phyloP scores from a whole-genome alignment of 768 basidiomycete species.

The Rhodocollybia butyracea region DNA sequence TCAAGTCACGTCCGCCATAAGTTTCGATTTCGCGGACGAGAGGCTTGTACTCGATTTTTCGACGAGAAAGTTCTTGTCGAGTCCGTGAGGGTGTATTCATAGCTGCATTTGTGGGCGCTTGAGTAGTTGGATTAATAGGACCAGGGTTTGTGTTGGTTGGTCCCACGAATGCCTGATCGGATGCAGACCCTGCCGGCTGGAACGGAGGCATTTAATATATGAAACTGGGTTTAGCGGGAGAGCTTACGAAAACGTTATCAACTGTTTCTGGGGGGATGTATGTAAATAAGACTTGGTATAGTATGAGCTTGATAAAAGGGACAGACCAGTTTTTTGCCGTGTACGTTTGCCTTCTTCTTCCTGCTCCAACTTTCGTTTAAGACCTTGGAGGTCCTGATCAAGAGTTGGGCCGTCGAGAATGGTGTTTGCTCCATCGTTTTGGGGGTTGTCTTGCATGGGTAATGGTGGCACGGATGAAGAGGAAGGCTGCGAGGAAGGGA shows the following conservation, averaged over 20 bases:
- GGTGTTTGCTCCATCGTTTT: neutral
- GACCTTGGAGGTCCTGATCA: conserved; percentile 60
- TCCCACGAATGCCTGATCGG: conserved; percentile 5
- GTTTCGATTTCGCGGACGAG: conserved; percentile 72
- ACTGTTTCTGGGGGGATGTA: conserved; percentile 38
- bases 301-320: conserved; percentile 11
- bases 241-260: conserved; percentile 43
- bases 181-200: conserved; percentile 7
- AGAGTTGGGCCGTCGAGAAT: conserved; percentile 24
- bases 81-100: conserved; percentile 31
- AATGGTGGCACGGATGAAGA: conserved; percentile 3
- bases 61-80: conserved; percentile 54
- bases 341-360: conserved; percentile 72
- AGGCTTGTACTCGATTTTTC: conserved; percentile 88
- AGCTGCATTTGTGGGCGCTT: conserved; percentile 11
- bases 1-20: conserved; percentile 79
- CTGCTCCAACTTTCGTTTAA: conserved; percentile 70
- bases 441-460: conserved; percentile 6
- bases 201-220: conserved; percentile 6
- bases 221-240: neutral
- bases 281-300: conserved; percentile 17
- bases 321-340: conserved; percentile 69
- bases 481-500: neutral
- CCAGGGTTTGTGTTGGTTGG: conserved; percentile 2
- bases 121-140: conserved; percentile 20